phyloP scores from a whole-genome alignment of 2,329 filamentous ascomycete genomes.

The Rosellinia necatrix region DNA sequence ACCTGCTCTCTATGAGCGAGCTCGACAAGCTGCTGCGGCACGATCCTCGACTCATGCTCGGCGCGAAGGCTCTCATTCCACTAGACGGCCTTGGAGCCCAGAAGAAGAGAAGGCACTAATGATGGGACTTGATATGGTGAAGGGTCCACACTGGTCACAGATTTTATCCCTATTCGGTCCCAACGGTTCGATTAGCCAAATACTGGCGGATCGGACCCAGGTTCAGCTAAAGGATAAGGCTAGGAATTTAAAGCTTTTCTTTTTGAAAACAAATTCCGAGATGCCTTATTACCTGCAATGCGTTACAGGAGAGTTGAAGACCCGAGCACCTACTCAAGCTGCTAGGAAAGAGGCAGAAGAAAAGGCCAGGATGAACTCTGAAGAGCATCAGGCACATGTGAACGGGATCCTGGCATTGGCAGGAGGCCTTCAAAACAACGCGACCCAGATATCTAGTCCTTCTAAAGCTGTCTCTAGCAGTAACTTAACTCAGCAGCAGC shows the following conservation, averaged over 20 bases:
- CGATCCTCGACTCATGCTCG: slow-evolving; percentile 60
- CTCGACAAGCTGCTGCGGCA: slow-evolving; percentile 61
- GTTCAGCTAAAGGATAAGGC: slow-evolving; percentile 94
- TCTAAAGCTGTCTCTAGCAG: slow-evolving; percentile 27
- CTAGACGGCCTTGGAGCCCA: slow-evolving; percentile 80
- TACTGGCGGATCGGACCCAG: slow-evolving; percentile 85
- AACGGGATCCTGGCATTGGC: slow-evolving; percentile 64
- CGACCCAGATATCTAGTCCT: slow-evolving; percentile 28
- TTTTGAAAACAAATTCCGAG: slow-evolving; percentile 87
- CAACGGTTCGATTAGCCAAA: slow-evolving; percentile 78
- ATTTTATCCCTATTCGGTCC: slow-evolving; percentile 83
- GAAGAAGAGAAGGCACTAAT: slow-evolving; percentile 91
- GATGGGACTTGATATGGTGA: slow-evolving; percentile 84
- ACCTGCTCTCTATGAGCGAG: slow-evolving; percentile 61
- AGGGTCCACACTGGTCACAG: slow-evolving; percentile 91
- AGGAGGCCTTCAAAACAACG: slow-evolving; percentile 53
- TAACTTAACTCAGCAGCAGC: slow-evolving; percentile 29
- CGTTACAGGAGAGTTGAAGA: slow-evolving; percentile 89
- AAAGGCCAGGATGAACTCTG: slow-evolving; percentile 60
- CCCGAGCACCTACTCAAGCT: slow-evolving; percentile 76
- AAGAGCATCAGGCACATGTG: slow-evolving; percentile 64
- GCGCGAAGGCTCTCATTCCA: slow-evolving; percentile 62
- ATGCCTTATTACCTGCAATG: slow-evolving; percentile 87
- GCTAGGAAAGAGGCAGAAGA: slow-evolving; percentile 71
- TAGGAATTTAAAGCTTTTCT: slow-evolving; percentile 86